Percentiles rank a stretch among this genome's conserved stretches.
phyloP scores from a whole-genome alignment of 257 asterid species.

The Penstemon newberryi region DNA sequence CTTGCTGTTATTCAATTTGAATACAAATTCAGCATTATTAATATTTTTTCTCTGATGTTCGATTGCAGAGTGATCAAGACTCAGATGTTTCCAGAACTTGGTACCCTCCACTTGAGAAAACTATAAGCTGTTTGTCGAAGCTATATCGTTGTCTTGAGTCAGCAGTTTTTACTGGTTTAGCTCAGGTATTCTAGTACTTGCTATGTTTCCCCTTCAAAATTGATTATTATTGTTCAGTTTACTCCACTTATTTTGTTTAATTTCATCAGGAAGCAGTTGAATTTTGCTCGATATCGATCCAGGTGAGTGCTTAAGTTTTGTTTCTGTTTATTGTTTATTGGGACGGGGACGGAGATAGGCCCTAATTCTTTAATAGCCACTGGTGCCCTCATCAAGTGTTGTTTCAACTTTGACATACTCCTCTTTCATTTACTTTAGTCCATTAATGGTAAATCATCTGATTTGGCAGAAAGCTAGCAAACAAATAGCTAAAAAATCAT shows the following conservation, averaged over 20 bases:
- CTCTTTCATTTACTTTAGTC: conserved; percentile 30
- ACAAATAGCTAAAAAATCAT: conserved; percentile 65
- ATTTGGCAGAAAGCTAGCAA: conserved; percentile 88
- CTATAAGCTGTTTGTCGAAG: conserved; percentile 91
- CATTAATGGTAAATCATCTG: conserved; percentile 28
- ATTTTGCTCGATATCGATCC: conserved; percentile 85
- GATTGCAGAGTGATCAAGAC: conserved; percentile 66
- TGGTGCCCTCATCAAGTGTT: conserved; percentile 17
- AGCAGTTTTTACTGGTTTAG: conserved; percentile 93
- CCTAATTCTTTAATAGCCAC: conserved; percentile 16
- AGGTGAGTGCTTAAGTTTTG: conserved; percentile 48
- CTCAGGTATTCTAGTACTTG: conserved; percentile 63
- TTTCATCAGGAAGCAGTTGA: conserved; percentile 91
- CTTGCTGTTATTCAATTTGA: conserved; percentile 18
- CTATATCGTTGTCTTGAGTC: conserved; percentile 82
- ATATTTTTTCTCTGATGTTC: conserved; percentile 24
- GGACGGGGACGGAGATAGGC: conserved; percentile 12
- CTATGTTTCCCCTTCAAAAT: conserved; percentile 20
- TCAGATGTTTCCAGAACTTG: conserved; percentile 72
- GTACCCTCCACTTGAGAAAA: conserved; percentile 98
- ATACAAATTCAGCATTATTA: conserved; percentile 9
- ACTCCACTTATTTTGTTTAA: conserved; percentile 24
- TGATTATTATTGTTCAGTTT: conserved; percentile 12
- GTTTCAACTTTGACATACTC: conserved; percentile 21
- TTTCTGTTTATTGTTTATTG: conserved; percentile 14